These are phyloP conservation scores for Carex littledalei DNA, from an alignment of 176 grass and related monocot genomes.

Conservation along the genomic window DNA sequence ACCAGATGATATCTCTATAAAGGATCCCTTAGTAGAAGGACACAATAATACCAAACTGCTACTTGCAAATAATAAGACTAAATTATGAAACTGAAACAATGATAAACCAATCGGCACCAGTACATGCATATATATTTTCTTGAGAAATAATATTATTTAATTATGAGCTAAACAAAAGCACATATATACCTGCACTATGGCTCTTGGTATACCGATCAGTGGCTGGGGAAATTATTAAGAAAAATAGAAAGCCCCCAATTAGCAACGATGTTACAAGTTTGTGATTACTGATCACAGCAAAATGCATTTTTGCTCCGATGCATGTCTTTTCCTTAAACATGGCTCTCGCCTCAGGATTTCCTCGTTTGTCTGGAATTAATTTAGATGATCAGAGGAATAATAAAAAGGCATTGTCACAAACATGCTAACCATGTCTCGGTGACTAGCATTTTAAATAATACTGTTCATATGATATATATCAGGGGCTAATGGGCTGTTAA, in stretches of 20 bases:
- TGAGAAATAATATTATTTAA: background rate
- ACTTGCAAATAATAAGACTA: background rate
- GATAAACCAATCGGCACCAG: no score
- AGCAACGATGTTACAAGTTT: background rate
- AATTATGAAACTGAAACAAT: background rate
- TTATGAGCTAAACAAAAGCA: background rate
- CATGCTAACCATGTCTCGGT: background rate
- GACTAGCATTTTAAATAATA: background rate
- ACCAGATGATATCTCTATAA: background rate
- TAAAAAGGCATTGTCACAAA: background rate
- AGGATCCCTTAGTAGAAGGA: background rate
- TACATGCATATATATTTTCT: background rate
- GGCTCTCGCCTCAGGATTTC: background rate
- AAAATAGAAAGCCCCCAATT: background rate
- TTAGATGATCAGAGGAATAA: background rate
- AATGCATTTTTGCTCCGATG: no score
- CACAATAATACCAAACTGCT: background rate
- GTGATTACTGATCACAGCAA: background rate
- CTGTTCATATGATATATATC: no score
- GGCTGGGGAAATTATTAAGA: background rate
- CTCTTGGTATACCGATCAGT: background rate
- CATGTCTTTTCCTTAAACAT: conserved; percentile 11
- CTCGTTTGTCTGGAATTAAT: background rate
- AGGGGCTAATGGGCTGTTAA: background rate
- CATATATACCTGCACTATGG: background rate